Percentiles rank a stretch among this genome's conserved stretches.
phyloP scores from a whole-genome alignment of 345 rosid species.

The Gossypium stocksii region DNA sequence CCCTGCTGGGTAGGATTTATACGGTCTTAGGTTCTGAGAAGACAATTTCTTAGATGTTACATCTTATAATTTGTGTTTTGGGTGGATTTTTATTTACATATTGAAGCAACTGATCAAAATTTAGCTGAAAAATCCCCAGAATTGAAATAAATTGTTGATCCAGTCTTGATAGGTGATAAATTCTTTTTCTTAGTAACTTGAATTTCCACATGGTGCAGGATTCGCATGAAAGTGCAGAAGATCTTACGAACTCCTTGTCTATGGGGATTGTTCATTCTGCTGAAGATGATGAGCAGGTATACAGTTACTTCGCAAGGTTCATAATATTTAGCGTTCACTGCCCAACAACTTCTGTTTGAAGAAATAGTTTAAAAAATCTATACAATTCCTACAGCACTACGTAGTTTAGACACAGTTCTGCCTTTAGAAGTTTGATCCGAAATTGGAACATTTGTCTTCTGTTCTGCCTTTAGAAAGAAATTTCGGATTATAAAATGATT shows the following conservation, averaged over 20 bases:
- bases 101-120: conserved; percentile 8
- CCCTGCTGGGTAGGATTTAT: background rate
- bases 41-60: background rate
- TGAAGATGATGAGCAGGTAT: conserved; percentile 60
- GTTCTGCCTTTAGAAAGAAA: background rate
- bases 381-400: background rate
- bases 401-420: background rate
- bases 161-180: background rate
- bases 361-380: background rate
- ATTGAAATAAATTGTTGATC: conserved; percentile 1
- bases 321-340: background rate
- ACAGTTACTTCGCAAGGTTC: background rate
- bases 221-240: conserved; percentile 38
- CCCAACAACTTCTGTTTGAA: background rate
- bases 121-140: background rate
- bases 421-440: background rate
- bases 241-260: conserved; percentile 33
- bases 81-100: conserved; percentile 11
- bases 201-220: conserved; percentile 29
- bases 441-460: background rate
- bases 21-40: background rate
- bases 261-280: conserved; percentile 42
- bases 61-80: conserved; percentile 8
- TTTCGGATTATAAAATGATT: background rate
- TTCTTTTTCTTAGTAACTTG: conserved; percentile 6